phyloP scores from a whole-genome alignment of 768 basidiomycete species.

The Leccinum ochraceum region DNA sequence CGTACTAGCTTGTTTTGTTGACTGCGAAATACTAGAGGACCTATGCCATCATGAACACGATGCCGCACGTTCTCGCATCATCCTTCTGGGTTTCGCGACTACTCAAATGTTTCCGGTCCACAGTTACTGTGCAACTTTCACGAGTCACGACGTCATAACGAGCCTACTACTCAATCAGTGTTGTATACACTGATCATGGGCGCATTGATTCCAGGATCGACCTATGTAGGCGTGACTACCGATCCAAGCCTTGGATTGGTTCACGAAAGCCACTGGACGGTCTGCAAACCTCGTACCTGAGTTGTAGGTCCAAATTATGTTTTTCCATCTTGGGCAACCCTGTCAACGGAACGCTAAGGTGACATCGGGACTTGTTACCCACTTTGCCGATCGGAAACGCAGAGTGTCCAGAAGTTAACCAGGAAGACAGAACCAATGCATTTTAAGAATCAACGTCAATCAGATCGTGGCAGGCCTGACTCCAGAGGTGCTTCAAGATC shows the following conservation, averaged over 20 bases:
- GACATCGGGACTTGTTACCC: neutral
- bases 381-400: conserved; percentile 2
- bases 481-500: conserved; percentile 43
- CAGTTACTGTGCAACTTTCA: neutral
- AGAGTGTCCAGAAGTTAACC: neutral
- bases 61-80: neutral
- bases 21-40: neutral
- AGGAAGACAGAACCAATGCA: neutral
- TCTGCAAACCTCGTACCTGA: neutral
- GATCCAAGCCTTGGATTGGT: neutral
- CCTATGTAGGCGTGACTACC: neutral
- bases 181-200: neutral
- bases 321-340: conserved; percentile 1
- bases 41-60: neutral
- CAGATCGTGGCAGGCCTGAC: conserved; percentile 43
- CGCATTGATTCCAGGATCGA: neutral
- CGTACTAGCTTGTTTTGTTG: neutral
- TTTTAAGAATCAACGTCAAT: conserved; percentile 22
- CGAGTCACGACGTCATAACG: neutral
- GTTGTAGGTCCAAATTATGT: neutral
- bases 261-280: neutral
- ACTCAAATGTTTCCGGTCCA: neutral
- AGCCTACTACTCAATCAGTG: neutral
- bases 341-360: neutral
- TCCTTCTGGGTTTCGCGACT: neutral